phyloP scores from a whole-genome alignment of 768 basidiomycete species.

The Tricholoma furcatifolium region DNA sequence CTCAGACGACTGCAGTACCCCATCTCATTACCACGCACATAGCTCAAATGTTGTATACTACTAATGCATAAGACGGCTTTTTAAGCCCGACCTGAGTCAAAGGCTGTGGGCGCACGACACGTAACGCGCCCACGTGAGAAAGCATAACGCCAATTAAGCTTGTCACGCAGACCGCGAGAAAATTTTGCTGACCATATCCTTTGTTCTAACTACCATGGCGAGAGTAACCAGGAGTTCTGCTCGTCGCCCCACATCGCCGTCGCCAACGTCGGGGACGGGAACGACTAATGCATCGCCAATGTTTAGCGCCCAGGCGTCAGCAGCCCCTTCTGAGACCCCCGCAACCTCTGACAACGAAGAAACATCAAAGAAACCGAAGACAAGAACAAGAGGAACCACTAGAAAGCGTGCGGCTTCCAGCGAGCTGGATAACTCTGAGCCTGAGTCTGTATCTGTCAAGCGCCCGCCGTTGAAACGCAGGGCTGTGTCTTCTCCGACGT shows the following conservation, averaged over 20 bases:
- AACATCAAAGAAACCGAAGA: constrained; percentile 17
- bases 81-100: not conserved
- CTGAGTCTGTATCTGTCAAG: constrained; percentile 24
- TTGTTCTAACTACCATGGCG: constrained; percentile 25
- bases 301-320: constrained; percentile 47
- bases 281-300: constrained; percentile 48
- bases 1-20: not conserved
- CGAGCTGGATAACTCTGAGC: constrained; percentile 21
- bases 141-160: constrained; percentile 25
- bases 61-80: not conserved
- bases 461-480: constrained; percentile 33
- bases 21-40: not conserved
- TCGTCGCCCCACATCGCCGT: constrained; percentile 27
- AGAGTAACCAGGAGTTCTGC: constrained; percentile 33
- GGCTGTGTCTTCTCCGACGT: constrained; percentile 25
- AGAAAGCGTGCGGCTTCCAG: constrained; percentile 26
- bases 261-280: constrained; percentile 39
- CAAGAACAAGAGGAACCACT: constrained; percentile 8
- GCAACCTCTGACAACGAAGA: constrained; percentile 46
- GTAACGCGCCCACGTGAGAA: constrained; percentile 26
- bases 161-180: constrained; percentile 23
- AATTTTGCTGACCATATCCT: constrained; percentile 20
- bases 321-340: constrained; percentile 47
- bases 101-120: not conserved
- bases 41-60: no score